Evolutionary conservation across 257 asterid genomes (phyloP), one percentile per base, ranked within the genome.

Genomic region (Plantago ovata): DNA sequence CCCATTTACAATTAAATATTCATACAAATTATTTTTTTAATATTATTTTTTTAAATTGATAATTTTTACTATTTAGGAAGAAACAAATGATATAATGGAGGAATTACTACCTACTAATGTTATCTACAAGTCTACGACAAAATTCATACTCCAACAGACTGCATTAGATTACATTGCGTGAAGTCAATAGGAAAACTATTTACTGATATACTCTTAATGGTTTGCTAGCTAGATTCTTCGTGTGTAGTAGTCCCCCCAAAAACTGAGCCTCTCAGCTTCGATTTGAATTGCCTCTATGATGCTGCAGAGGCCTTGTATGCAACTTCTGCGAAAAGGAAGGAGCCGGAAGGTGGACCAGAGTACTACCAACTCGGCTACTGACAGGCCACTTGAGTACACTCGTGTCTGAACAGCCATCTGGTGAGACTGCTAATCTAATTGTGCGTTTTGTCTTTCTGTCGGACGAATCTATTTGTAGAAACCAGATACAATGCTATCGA

Each of bases 271-370:
- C 73, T 32, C 39, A 53, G 40, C 62, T 45, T 80, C 54, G 93
- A 84, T 65, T 84, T 81, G 66, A 79, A 84, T 51, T 69, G 73
- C 52, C 69, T 70, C 21, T 66, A 61, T 10, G 79, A 76, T 36
- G 73, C 62, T 47, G 65, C 61, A 49, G 76, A 65, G 57, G 53
- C 69, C 51, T 68, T 78, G 80, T 62, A 55, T 13, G 59, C 68
- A n/a, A 46, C 70, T 13, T 62, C 77, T n/a, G 46, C 54, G 63
- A 80, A 81, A 65, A 71, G 87, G 71, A 80, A 79, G 69, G 85
- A 78, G 16, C 76, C 87, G 0, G 87, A 73, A 61, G 84, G 84
- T 48, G 84, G 88, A 53, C 63, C 64, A 15, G 75, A 68, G 12
- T 50, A 48, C 54, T 72, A 43, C 60, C 81, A 75, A 61, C 77